Evolutionary conservation across 1,139 yeast species (phyloP), one percentile per base, ranked within the genome.

Genomic region (Debaryomycetaceae sp.): DNA sequence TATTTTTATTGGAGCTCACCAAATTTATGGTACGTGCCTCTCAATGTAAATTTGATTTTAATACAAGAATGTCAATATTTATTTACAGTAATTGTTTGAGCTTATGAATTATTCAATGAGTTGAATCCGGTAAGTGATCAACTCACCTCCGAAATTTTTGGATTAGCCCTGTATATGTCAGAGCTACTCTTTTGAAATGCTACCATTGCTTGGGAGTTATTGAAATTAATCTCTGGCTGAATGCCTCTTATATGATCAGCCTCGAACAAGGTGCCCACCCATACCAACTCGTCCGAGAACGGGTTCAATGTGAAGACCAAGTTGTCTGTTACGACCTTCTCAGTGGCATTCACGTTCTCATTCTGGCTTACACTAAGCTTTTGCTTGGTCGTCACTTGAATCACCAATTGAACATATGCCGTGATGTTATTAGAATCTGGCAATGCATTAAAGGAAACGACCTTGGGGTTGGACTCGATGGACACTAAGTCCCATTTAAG

Each of bases 221-320:
- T 52, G 39, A 55, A 52, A 44, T 59, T 56, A 31, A 60, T 50
- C 37, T 67, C 72, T 6, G 70, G 68, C 48, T 62, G 66, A 41
- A 67, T 53, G 7, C 68, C 68, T 53, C 77, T 62, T 37, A 59
- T 51, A 49, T 67, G 69, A 53, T 72, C 82, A 33, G 83, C 79
- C 58, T 88, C 96, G 59, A 90, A 90, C 13, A 89, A 72, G 8
- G 95, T 80, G 13, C 97, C 97, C 31, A 88, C 88, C 50, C 89
- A 70, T 27, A 77, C 76, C 48, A 85, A 71, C 45, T 83, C 82
- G 45, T 83, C 77, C 29, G 83, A 76, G 51, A 80, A 78, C 11
- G 95, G 87, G 60, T 90, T 88, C 54, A 89, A 75, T 37, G 89
- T 76, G 63, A 79, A 88, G 0, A 87, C 95, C 48, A 86, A 73